Evolutionary conservation across 2,329 filamentous ascomycete genomes (phyloP).

Genomic region (Alternaria consortialis): DNA sequence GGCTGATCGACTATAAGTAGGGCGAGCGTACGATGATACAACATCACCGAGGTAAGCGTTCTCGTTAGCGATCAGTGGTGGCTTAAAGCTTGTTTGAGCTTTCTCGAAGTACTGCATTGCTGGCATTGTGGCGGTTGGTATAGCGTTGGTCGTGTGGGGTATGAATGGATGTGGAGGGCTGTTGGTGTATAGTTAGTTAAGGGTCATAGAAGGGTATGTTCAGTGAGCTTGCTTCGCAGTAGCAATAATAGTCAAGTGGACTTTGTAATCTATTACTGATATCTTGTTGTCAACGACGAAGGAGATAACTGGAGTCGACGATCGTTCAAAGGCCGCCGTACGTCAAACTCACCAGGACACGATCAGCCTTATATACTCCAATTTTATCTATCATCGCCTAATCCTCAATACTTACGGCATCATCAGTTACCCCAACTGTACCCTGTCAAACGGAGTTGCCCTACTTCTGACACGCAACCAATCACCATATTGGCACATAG

Average conservation of each 20-base stretch:
- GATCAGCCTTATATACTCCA: neutral
- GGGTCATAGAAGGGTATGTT: neutral
- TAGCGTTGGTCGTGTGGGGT: neutral
- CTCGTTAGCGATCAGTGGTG: conserved; percentile 71
- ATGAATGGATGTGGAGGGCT: neutral
- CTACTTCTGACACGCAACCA: neutral
- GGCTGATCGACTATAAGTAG: neutral
- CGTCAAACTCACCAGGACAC: neutral
- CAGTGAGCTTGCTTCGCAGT: neutral
- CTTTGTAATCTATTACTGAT: neutral
- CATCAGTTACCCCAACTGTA: neutral
- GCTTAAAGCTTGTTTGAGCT: conserved; percentile 68
- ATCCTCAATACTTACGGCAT: neutral
- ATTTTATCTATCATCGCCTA: neutral
- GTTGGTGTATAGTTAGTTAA: neutral
- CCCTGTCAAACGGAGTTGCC: neutral
- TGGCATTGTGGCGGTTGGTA: conserved; percentile 14
- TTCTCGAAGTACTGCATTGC: conserved; percentile 64
- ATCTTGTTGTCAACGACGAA: neutral
- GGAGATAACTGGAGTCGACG: neutral
- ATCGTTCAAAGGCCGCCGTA: neutral
- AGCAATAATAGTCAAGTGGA: neutral
- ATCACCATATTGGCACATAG: neutral
- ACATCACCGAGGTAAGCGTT: conserved; percentile 74
- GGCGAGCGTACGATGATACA: conserved; percentile 58